phyloP scores from a whole-genome alignment of 768 basidiomycete species.

The Amanita rimosa region DNA sequence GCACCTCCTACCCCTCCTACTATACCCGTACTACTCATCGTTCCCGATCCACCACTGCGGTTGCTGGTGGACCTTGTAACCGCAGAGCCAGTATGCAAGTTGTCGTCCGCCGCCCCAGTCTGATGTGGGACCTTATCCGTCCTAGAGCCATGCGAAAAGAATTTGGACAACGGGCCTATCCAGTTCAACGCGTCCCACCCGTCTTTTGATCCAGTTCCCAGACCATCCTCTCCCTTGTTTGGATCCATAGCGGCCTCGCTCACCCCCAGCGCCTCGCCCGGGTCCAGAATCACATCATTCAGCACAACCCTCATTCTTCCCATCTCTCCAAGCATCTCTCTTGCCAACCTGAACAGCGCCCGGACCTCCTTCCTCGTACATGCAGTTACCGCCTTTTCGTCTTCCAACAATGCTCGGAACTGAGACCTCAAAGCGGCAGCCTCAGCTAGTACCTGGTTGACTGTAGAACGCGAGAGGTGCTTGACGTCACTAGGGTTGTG shows the following conservation, averaged over 20 bases:
- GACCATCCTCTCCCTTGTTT: constrained; percentile 31
- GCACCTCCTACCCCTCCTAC: constrained; percentile 14
- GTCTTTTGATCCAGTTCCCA: constrained; percentile 13
- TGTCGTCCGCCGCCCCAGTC: constrained; percentile 6
- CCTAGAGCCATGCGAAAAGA: constrained; percentile 36
- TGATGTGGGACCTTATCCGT: constrained; percentile 9
- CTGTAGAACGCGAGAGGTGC: constrained; percentile 75
- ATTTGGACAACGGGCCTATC: constrained; percentile 81
- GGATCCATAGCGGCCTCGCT: constrained; percentile 62
- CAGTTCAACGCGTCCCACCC: constrained; percentile 30
- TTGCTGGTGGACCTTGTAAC: not conserved
- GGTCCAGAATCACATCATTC: constrained; percentile 88
- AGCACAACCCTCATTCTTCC: constrained; percentile 71
- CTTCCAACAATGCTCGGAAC: constrained; percentile 66
- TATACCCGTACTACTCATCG: constrained; percentile 10
- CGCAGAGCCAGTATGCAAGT: constrained; percentile 8
- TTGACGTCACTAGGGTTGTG: constrained; percentile 68
- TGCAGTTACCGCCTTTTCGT: constrained; percentile 49
- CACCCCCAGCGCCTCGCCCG: constrained; percentile 57
- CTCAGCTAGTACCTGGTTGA: constrained; percentile 66
- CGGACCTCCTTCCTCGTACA: constrained; percentile 78
- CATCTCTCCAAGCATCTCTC: constrained; percentile 75
- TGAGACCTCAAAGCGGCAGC: constrained; percentile 54
- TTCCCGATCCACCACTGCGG: not conserved
- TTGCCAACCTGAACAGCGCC: constrained; percentile 71